These are phyloP conservation scores for Selenicereus undatus DNA, from an alignment of 148 eudicot genomes.

Conservation along the genomic window DNA sequence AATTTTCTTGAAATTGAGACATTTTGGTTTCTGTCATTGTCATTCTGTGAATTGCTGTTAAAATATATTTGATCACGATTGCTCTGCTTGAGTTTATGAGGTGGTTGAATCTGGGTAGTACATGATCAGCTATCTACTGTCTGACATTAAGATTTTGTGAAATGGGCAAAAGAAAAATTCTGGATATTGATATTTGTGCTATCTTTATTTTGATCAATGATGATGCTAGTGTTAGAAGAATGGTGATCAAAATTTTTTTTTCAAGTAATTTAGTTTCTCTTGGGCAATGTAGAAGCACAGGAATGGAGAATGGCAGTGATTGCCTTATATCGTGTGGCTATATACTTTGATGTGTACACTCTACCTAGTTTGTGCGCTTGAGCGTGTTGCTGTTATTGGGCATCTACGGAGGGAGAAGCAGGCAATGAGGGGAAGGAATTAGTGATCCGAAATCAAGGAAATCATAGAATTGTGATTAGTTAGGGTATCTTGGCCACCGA, in stretches of 20 bases:
- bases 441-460: too few relatives aligned
- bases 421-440: too few relatives aligned
- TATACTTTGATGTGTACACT: not conserved
- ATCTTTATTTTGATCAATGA: not conserved
- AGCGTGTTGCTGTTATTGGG: not conserved
- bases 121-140: not conserved
- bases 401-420: too few relatives aligned
- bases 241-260: not conserved
- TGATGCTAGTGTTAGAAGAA: not conserved
- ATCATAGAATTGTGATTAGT: not conserved
- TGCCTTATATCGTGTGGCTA: not conserved
- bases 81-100: not conserved
- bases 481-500: not conserved
- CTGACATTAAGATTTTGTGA: not conserved
- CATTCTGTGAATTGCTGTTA: not conserved
- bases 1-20: not conserved
- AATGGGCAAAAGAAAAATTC: not conserved
- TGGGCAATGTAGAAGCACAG: not conserved
- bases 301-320: not conserved
- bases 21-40: slow-evolving; percentile 6
- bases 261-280: not conserved
- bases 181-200: not conserved
- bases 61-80: not conserved
- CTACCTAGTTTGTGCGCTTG: not conserved
- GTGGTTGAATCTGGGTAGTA: not conserved